Evolutionary conservation across 768 basidiomycete species (phyloP), one percentile per base, ranked within the genome.

Genomic region (Pisolithus sp.): DNA sequence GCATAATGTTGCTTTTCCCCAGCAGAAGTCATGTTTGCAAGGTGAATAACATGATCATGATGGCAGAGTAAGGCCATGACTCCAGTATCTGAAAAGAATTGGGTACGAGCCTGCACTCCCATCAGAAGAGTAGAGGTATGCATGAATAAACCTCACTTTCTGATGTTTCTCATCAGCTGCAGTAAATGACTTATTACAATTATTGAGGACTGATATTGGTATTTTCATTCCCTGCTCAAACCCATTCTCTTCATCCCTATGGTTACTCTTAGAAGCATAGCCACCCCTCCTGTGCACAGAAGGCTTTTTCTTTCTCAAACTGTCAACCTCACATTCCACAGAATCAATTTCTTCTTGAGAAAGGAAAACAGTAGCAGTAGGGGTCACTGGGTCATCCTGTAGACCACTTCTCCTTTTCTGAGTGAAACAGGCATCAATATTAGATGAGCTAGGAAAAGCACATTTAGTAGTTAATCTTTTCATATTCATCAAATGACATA

Each of bases 381-480:
- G 58, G 39, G 63, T 58, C 1, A 52, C 56, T 8, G 47, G 39
- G n/a, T 56, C 37, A 0, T 49, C 50, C 24, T 49, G 50, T 17
- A 31, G 37, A 38, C 51, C 55, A 39, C 58, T 46, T 2, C 57
- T 58, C 9, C 34, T 20, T 50, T 71, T 70, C 47, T 72, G 70
- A 21, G 60, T 67, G 43, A 73, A 71, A 53, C 65, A 67, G 1
- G 59, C 48, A 56, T 69, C 64, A 38, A 52, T 47, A 8, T 63
- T 65, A 34, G 3, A 49, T 31, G 44, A 47, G 18, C 24, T 47
- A 47, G 20, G 31, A 24, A 2, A 45, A 21, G 43, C 23, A n/a
- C 10, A 26, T 45, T 45, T 17, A 24, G 23, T 45, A 36, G 23
- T 20, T 24, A 15, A 42, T 8, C 36, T 18, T 46, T 13, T 4